A percentile compares a stretch with the other conserved stretches of the same genome.
phyloP scores from a whole-genome alignment of 805 yeast genomes.

The Saccharomycopsis sp. region DNA sequence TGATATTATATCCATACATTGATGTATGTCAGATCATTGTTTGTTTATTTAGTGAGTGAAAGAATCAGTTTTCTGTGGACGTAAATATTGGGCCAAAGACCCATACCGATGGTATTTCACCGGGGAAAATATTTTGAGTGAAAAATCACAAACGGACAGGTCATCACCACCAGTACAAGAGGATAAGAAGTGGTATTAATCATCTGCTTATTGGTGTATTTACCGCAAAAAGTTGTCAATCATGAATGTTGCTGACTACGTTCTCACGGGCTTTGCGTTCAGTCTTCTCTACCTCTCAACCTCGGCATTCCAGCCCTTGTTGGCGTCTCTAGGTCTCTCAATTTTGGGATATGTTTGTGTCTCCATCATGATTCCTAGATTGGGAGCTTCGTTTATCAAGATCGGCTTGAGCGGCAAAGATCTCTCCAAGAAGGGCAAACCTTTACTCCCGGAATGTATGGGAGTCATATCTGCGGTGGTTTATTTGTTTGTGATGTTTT shows the following conservation, averaged over 20 bases:
- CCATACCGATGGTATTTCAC: not conserved
- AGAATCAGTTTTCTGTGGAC: not conserved
- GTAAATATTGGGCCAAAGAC: too few relatives aligned
- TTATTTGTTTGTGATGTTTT: slow-evolving; percentile 72
- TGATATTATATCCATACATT: too few relatives aligned
- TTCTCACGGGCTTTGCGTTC: not conserved
- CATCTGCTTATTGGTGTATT: too few relatives aligned
- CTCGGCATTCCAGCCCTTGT: slow-evolving; percentile 37
- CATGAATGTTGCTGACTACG: not conserved
- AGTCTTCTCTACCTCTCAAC: not conserved
- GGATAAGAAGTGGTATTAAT: too few relatives aligned
- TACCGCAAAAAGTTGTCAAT: too few relatives aligned
- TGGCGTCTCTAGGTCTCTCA: slow-evolving; percentile 60
- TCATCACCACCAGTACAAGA: not conserved
- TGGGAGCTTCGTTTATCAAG: slow-evolving; percentile 58
- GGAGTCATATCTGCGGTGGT: slow-evolving; percentile 86
- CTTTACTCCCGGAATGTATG: slow-evolving; percentile 81
- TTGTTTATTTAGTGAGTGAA: not conserved
- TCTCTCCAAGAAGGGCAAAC: slow-evolving; percentile 65
- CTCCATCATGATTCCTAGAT: slow-evolving; percentile 55
- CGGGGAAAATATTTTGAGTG: not conserved
- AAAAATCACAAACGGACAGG: not conserved
- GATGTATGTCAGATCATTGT: not conserved
- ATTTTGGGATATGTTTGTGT: slow-evolving; percentile 61
- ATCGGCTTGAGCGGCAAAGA: slow-evolving; percentile 87